These are phyloP conservation scores for Taxillus chinensis DNA, from an alignment of 164 flowering plant genomes.

Conservation along the genomic window DNA sequence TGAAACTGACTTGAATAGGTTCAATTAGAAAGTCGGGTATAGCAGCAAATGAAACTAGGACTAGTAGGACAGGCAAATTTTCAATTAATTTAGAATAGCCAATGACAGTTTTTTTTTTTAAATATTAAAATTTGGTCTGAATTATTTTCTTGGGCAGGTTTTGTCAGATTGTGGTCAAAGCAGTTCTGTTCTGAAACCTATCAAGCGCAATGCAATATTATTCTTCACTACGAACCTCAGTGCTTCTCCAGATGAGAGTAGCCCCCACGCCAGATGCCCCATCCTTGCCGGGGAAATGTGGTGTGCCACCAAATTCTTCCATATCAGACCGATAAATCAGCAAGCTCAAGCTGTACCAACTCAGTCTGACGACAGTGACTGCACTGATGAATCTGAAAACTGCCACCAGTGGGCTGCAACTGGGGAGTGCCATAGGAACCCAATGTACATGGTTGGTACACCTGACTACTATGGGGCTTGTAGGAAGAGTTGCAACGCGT, in stretches of 20 bases:
- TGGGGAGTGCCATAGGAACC: conserved; percentile 81
- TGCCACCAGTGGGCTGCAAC: conserved; percentile 67
- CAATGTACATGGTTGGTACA: conserved; percentile 72
- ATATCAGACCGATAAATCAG: conserved; percentile 18
- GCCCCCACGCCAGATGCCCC: conserved; percentile 66
- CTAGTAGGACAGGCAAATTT: too few relatives aligned
- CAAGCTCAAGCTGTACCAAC: not conserved
- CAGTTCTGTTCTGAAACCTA: conserved; percentile 37
- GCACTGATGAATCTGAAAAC: conserved; percentile 71
- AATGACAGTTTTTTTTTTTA: too few relatives aligned
- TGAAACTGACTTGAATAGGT: too few relatives aligned
- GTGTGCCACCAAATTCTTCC: conserved; percentile 60
- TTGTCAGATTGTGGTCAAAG: conserved; percentile 46
- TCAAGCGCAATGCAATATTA: conserved; percentile 67
- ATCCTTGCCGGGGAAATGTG: conserved; percentile 71
- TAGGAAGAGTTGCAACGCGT: conserved; percentile 73
- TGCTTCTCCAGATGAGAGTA: conserved; percentile 48
- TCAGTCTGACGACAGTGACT: conserved; percentile 32
- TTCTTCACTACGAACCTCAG: conserved; percentile 54
- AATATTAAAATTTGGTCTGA: too few relatives aligned
- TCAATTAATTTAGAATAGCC: too few relatives aligned
- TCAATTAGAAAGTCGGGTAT: too few relatives aligned
- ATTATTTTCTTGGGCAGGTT: conserved; percentile 11
- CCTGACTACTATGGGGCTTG: conserved; percentile 79
- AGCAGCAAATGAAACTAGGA: too few relatives aligned